phyloP scores from a whole-genome alignment of 2,329 filamentous ascomycete genomes.

The Neonectria neomacrospora region DNA sequence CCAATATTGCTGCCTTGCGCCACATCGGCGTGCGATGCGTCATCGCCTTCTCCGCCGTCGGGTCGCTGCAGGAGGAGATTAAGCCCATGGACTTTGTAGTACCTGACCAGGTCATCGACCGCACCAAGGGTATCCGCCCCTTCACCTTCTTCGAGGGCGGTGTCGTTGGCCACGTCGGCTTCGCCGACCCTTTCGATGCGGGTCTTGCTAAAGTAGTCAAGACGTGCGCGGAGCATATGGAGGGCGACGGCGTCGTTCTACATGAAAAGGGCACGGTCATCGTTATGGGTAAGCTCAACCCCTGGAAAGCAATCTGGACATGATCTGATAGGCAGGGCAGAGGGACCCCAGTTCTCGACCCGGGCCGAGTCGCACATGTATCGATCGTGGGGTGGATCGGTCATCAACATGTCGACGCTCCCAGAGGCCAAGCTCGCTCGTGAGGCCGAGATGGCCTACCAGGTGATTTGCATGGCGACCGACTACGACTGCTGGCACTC shows the following conservation, averaged over 20 bases:
- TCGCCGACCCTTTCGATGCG: constrained; percentile 93
- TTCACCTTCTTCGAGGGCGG: constrained; percentile 97
- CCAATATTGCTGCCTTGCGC: constrained; percentile 98
- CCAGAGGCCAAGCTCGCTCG: constrained; percentile 96
- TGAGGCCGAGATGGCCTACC: constrained; percentile 95
- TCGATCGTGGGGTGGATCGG: constrained; percentile 89
- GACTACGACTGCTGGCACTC: constrained; percentile 99
- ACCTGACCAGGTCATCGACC: constrained; percentile 96
- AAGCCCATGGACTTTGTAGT: constrained; percentile 97
- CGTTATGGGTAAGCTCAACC: constrained; percentile 77
- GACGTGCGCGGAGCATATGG: constrained; percentile 77
- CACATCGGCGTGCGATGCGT: constrained; percentile 89
- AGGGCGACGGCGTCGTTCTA: constrained; percentile 85
- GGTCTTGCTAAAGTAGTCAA: constrained; percentile 80
- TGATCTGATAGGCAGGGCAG: constrained; percentile 56
- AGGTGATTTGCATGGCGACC: constrained; percentile 99
- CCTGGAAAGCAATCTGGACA: constrained; percentile 17
- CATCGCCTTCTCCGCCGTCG: constrained; percentile 95
- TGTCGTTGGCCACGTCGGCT: constrained; percentile 92
- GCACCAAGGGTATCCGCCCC: constrained; percentile 92
- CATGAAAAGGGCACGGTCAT: constrained; percentile 88
- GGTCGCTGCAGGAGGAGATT: constrained; percentile 90
- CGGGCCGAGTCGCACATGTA: constrained; percentile 97
- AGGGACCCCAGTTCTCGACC: constrained; percentile 98
- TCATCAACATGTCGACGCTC: constrained; percentile 98